These are phyloP conservation scores for Golovinomyces cichoracearum DNA, from an alignment of 2,329 filamentous ascomycete species.

Conservation along the genomic window DNA sequence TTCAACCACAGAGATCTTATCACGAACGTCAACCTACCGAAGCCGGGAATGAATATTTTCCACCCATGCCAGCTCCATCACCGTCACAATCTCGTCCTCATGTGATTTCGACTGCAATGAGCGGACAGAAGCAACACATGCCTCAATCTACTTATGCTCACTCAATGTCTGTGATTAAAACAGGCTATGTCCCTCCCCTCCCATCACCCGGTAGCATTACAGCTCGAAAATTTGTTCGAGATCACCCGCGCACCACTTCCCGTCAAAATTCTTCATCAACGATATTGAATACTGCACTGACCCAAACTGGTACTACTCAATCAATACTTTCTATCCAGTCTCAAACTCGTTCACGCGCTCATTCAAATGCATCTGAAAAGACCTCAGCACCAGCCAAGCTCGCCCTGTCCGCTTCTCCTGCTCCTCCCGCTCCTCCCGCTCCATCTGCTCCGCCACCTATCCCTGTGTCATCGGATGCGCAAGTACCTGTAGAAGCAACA, in stretches of 20 bases:
- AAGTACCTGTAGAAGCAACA: conserved; percentile 19
- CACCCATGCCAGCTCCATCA: conserved; percentile 30
- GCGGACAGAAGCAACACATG: conserved; percentile 8
- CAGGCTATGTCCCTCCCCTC: conserved; percentile 3
- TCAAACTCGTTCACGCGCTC: conserved; percentile 25
- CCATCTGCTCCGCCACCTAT: conserved; percentile 25
- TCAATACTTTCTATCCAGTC: conserved; percentile 7
- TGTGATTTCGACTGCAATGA: conserved; percentile 9
- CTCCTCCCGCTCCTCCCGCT: conserved; percentile 17
- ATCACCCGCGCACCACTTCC: conserved; percentile 35
- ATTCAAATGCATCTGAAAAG: conserved; percentile 30
- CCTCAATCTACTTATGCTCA: conserved; percentile 19
- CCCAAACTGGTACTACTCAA: conserved; percentile 23
- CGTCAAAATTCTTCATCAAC: conserved; percentile 56
- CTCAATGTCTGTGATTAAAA: conserved; percentile 49
- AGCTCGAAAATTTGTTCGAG: conserved; percentile 29
- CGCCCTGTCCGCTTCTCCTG: conserved; percentile 28
- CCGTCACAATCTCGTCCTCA: conserved; percentile 14
- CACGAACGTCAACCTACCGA: conserved; percentile 38
- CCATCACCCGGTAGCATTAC: conserved; percentile 25
- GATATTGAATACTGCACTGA: conserved; percentile 14
- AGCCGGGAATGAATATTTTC: conserved; percentile 57
- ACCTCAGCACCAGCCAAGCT: conserved; percentile 19
- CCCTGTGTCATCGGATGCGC: conserved; percentile 26
- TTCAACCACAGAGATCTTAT: conserved; percentile 30